Evolutionary conservation across 495 filamentous ascomycete species (phyloP).

Genomic region (Filosporella fistucella): DNA sequence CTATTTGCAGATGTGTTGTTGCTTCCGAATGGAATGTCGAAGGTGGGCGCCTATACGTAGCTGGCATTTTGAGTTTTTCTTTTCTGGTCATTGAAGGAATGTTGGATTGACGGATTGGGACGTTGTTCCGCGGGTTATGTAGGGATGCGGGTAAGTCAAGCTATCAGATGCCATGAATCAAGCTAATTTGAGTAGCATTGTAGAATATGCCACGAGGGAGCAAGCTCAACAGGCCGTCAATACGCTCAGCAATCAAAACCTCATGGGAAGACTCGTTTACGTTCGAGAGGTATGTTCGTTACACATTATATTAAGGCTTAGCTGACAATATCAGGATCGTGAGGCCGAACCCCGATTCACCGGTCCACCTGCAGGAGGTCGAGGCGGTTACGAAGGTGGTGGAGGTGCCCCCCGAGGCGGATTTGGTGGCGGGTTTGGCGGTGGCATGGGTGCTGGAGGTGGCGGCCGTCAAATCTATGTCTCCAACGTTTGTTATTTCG

Average conservation of each 20-base stretch:
- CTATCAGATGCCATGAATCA: conserved; percentile 1
- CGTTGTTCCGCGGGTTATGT: conserved; percentile 83
- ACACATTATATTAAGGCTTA: not conserved
- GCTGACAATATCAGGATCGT: conserved; percentile 59
- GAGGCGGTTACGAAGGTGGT: conserved; percentile 61
- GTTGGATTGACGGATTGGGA: conserved; percentile 99
- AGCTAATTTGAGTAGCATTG: conserved; percentile 67
- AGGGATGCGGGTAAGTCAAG: conserved; percentile 96
- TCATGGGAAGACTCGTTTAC: conserved; percentile 97
- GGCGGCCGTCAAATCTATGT: conserved; percentile 91
- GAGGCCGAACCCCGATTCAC: conserved; percentile 95
- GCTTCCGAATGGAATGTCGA: conserved; percentile 99
- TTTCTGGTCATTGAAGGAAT: conserved; percentile 78
- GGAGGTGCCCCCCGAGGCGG: conserved; percentile 41
- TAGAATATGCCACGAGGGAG: conserved; percentile 99
- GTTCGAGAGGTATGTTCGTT: conserved; percentile 78
- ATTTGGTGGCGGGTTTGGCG: conserved; percentile 37
- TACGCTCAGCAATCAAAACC: conserved; percentile 96
- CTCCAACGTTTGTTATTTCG: conserved; percentile 82
- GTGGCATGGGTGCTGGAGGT: conserved; percentile 36
- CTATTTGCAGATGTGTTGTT: conserved; percentile 99
- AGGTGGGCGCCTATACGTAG: conserved; percentile 96
- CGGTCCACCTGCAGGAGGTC: conserved; percentile 59
- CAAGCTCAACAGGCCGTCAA: conserved; percentile 97
- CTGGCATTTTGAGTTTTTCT: conserved; percentile 75